phyloP scores from a whole-genome alignment of 768 basidiomycete species.

The Tephrocybe sp. region DNA sequence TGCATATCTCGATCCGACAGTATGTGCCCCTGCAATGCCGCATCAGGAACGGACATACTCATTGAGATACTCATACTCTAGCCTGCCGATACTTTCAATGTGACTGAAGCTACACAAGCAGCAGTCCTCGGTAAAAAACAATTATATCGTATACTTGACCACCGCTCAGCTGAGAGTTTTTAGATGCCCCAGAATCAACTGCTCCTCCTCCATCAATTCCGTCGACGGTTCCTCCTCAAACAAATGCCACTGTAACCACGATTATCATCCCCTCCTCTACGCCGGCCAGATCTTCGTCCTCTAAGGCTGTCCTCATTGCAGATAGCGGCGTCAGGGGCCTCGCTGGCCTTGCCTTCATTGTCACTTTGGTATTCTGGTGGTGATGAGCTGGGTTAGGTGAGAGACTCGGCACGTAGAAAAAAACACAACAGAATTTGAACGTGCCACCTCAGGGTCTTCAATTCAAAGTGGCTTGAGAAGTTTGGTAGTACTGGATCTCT shows the following conservation, averaged over 20 bases:
- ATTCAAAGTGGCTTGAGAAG: too few relatives aligned
- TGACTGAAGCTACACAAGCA: slow-evolving; percentile 24
- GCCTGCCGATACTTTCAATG: slow-evolving; percentile 32
- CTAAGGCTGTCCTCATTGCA: slow-evolving; percentile 52
- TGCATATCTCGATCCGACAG: slow-evolving; percentile 46
- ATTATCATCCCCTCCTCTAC: neutral
- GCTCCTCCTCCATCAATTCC: too few relatives aligned
- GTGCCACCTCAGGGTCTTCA: too few relatives aligned
- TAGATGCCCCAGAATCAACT: slow-evolving; percentile 37
- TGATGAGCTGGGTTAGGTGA: too few relatives aligned
- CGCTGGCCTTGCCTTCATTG: slow-evolving; percentile 44
- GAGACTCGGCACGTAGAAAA: too few relatives aligned
- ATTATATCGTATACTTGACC: neutral
- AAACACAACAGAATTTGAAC: too few relatives aligned
- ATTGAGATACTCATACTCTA: slow-evolving; percentile 15
- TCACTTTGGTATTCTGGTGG: slow-evolving; percentile 27
- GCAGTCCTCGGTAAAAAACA: slow-evolving; percentile 21
- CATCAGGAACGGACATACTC: neutral
- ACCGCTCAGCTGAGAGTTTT: neutral
- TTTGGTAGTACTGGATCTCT: too few relatives aligned
- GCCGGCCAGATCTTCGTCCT: slow-evolving; percentile 9
- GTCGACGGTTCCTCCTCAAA: too few relatives aligned
- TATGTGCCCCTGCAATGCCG: slow-evolving; percentile 18
- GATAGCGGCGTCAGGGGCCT: slow-evolving; percentile 65
- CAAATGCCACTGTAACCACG: slow-evolving; percentile 21